phyloP scores from a whole-genome alignment of 176 grass and related monocot genomes.

The Oryza meridionalis region DNA sequence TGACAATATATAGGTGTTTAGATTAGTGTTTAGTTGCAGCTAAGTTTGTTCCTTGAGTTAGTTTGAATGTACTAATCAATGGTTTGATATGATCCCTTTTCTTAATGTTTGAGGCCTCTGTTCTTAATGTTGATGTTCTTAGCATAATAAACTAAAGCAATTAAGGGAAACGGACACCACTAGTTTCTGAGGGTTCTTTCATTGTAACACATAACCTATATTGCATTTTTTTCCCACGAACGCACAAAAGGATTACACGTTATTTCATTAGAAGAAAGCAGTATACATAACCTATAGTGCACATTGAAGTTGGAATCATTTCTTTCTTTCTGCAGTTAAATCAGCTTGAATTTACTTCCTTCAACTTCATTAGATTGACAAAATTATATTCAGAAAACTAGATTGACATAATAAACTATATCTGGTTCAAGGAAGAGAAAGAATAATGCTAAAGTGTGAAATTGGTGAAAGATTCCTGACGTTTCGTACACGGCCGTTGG shows the following conservation, averaged over 20 bases:
- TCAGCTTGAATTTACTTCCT: neutral
- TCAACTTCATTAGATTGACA: slow-evolving; percentile 13
- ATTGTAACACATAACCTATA: neutral
- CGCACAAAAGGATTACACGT: too few relatives aligned
- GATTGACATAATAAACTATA: neutral
- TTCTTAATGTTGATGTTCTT: slow-evolving; percentile 39
- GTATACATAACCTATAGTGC: neutral
- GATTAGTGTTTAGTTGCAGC: neutral
- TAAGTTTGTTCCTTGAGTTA: slow-evolving; percentile 31
- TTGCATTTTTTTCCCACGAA: too few relatives aligned
- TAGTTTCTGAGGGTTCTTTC: slow-evolving; percentile 12
- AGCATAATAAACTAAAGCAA: slow-evolving; percentile 36
- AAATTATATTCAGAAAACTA: neutral
- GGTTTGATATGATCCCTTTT: slow-evolving; percentile 40
- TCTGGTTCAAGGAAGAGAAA: neutral
- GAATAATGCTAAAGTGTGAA: slow-evolving; percentile 32
- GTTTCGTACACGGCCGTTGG: slow-evolving; percentile 6
- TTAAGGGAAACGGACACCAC: neutral
- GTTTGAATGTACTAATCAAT: slow-evolving; percentile 52
- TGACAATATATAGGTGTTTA: slow-evolving; percentile 52
- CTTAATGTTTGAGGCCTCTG: slow-evolving; percentile 5
- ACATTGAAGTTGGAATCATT: neutral
- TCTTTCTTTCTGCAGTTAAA: neutral
- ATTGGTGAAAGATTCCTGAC: slow-evolving; percentile 42
- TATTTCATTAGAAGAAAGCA: too few relatives aligned